Conservation (phyloP, 1,284 basidiomycete species). For the Leccinum pachyderme region DNA sequence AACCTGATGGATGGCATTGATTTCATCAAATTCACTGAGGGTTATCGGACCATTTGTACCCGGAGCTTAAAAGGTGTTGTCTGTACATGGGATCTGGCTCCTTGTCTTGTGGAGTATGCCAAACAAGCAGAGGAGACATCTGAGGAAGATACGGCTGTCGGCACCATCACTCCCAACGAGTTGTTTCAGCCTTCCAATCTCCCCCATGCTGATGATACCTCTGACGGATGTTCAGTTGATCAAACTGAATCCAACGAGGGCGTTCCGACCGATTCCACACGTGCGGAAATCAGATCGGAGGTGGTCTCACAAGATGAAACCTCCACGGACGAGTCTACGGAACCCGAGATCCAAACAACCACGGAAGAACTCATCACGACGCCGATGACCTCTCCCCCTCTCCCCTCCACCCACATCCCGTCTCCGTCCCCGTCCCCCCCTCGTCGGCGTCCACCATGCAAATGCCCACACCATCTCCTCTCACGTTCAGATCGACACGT, state of each 20-base stretch:
- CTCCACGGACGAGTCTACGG: background rate
- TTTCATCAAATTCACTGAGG: constrained; percentile 17
- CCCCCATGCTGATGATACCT: background rate
- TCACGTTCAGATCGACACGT: constrained; percentile 16
- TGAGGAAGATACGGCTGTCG: background rate
- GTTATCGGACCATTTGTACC: constrained; percentile 9
- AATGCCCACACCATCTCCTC: constrained; percentile 14
- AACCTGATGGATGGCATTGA: constrained; percentile 7
- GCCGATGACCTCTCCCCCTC: background rate
- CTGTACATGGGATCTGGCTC: constrained; percentile 20
- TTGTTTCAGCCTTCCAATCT: background rate
- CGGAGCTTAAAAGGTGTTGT: constrained; percentile 17
- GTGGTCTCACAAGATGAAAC: background rate
- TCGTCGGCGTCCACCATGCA: background rate
- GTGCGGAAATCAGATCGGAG: background rate
- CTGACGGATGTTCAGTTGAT: background rate
- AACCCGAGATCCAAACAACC: background rate
- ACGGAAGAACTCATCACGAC: background rate
- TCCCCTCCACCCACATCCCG: background rate
- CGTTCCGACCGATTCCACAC: background rate
- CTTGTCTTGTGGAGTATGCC: constrained; percentile 13
- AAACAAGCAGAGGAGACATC: background rate
- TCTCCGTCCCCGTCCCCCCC: background rate
- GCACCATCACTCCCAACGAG: background rate
- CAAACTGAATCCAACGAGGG: background rate